Base-by-base conservation (phyloP, 352 stramenopile species). In the Phytophthora megakarya region DNA sequence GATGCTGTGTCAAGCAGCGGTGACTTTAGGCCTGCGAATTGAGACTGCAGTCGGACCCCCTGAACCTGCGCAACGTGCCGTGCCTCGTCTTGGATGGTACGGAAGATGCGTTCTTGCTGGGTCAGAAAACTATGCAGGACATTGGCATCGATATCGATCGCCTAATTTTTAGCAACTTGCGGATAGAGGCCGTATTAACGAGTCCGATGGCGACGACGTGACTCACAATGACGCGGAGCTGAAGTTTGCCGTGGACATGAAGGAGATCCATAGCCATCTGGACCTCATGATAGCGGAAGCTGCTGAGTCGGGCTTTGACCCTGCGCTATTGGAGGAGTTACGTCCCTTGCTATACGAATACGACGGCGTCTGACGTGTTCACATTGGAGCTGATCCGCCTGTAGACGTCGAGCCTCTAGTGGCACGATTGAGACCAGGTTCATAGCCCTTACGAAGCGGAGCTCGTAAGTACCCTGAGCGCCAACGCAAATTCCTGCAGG, bases 71-170 rank as follows among this genome's bases (percentile, higher is more conserved):
- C 26, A 9, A 9, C 26, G 26, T 42, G 1, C 18, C 43, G 3
- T 61, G 53, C 13, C n/a, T 54, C 21, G 39, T 45, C 39, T 4
- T 45, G 39, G 39, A 45, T 1, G 39, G 39, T 13, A 3, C 2
- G 11, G 18, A 45, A 25, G 39, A 50, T 10, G 51, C 49, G 16
- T 48, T 59, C 10, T 33, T 59, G 25, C 39, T 50, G 3, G 51
- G 50, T n/a, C 39, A 39, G 7, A 49, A 59, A 12, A 59, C 39
- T 2, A 58, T 59, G 51, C 51, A 50, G 19, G 51, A 50, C 16
- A 59, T 59, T 23, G 51, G 51, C 2, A 59, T 59, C 19, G 51
- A 50, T 16, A 59, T 49, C 10, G 39, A 59, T 19, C 15, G 51
- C 13, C 6, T 59, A n/a, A n/a, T 8, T 50, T 59, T 9, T 38